Conservation (phyloP, 1,284 basidiomycete species). For the Leccinum cinnamomeum region DNA sequence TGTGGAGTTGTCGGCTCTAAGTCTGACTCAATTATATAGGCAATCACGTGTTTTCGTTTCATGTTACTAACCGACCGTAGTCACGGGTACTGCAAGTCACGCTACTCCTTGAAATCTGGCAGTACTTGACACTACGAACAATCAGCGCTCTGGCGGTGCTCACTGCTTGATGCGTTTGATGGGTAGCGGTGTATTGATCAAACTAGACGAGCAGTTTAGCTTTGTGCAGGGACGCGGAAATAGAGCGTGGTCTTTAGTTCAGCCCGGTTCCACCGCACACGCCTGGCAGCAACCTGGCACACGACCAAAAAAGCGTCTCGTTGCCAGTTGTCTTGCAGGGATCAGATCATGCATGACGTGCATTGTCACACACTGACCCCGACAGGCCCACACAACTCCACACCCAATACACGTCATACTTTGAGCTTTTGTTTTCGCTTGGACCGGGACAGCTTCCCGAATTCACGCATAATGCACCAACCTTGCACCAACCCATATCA, state of each 20-base stretch:
- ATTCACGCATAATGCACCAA: not conserved
- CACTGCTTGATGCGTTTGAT: conserved; percentile 1
- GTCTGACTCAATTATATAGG: not conserved
- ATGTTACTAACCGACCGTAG: conserved; percentile 7
- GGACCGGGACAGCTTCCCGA: not conserved
- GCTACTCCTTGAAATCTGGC: not conserved
- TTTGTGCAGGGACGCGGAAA: conserved; percentile 8
- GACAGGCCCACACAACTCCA: not conserved
- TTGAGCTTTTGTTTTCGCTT: not conserved
- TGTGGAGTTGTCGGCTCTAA: conserved; percentile 19
- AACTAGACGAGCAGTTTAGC: not conserved
- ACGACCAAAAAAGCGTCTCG: not conserved
- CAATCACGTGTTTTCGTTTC: conserved; percentile 20
- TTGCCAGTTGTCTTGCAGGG: conserved; percentile 1
- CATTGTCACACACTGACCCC: not conserved
- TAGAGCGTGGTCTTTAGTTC: conserved; percentile 5
- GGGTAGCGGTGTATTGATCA: not conserved
- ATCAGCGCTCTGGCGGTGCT: conserved; percentile 7
- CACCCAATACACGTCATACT: not conserved
- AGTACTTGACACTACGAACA: conserved; percentile 2
- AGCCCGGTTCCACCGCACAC: not conserved
- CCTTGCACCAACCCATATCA: not conserved
- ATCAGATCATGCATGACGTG: not conserved
- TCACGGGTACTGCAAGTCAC: no score
- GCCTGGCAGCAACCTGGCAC: not conserved